These are phyloP conservation scores for Plectosphaerella sp. DNA, from an alignment of 2,329 filamentous ascomycete species.

Conservation along the genomic window DNA sequence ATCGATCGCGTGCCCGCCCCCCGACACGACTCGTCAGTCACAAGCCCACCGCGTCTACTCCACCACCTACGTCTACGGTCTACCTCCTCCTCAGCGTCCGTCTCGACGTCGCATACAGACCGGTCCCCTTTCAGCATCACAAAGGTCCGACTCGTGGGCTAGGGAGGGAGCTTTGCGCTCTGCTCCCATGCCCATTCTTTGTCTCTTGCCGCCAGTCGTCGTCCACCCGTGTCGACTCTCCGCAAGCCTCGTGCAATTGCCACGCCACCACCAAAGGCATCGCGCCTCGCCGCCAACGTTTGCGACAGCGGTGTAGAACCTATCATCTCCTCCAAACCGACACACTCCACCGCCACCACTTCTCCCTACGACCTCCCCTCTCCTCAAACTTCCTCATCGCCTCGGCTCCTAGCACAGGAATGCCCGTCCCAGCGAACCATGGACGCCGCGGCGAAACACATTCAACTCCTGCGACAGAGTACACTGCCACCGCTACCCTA, in stretches of 20 bases:
- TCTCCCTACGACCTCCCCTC: not conserved
- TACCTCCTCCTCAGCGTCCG: too few species aligned
- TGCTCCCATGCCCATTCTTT: conserved; percentile 16
- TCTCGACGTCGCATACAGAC: not conserved
- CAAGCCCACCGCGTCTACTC: not conserved
- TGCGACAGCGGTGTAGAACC: too few species aligned
- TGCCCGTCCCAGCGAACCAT: conserved; percentile 37
- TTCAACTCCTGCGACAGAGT: conserved; percentile 47
- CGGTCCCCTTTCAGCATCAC: not conserved
- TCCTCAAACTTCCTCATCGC: not conserved
- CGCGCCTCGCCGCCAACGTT: too few species aligned
- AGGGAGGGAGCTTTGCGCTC: conserved; percentile 19
- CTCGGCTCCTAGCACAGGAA: conserved; percentile 7
- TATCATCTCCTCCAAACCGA: too few species aligned
- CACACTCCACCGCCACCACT: too few species aligned
- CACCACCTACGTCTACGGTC: not conserved
- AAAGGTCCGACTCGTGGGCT: conserved; percentile 7
- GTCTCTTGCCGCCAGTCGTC: not conserved
- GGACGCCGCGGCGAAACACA: conserved; percentile 55
- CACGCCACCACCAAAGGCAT: not conserved
- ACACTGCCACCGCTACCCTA: conserved; percentile 49
- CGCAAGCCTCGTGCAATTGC: not conserved
- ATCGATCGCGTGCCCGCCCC: too few species aligned
- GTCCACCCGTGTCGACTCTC: not conserved
- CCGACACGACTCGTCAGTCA: not conserved